phyloP scores from a whole-genome alignment of 768 basidiomycete species.

The Podaxis sp. region DNA sequence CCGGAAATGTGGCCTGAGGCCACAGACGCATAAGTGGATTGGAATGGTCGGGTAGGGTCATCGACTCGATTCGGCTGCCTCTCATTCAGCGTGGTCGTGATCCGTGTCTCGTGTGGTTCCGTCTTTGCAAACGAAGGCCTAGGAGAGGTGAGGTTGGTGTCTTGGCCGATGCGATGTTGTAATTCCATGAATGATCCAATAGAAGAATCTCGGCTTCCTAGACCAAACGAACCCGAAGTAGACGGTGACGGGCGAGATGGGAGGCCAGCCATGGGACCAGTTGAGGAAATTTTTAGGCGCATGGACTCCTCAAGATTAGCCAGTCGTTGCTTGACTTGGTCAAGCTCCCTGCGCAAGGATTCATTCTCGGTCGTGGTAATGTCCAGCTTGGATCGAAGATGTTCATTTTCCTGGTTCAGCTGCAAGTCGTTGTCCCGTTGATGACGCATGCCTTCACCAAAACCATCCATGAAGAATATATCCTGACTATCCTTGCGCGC shows the following conservation, averaged over 20 bases:
- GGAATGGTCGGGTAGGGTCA: not conserved
- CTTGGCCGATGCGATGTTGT: not conserved
- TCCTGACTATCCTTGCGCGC: not conserved
- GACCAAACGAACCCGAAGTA: not conserved
- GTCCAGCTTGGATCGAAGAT: not conserved
- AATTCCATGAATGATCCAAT: conserved; percentile 6
- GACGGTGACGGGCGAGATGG: not conserved
- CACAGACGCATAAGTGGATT: conserved; percentile 4
- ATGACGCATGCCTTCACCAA: conserved; percentile 3
- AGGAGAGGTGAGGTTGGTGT: not conserved
- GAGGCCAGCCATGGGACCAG: not conserved
- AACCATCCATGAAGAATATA: conserved; percentile 9
- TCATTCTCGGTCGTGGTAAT: not conserved
- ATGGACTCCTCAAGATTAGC: not conserved
- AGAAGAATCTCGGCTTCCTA: conserved; percentile 7
- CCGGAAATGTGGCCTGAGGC: not conserved
- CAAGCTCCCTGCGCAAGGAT: conserved; percentile 2
- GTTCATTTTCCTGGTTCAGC: not conserved
- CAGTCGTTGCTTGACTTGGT: not conserved
- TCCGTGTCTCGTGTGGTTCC: not conserved
- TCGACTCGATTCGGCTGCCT: not conserved
- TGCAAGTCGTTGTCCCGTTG: not conserved
- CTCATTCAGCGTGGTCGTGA: not conserved
- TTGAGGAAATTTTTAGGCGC: not conserved
- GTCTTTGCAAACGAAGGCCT: not conserved